Base-by-base conservation (phyloP, 148 eudicot genomes). In the Dianthus caryophyllus region DNA sequence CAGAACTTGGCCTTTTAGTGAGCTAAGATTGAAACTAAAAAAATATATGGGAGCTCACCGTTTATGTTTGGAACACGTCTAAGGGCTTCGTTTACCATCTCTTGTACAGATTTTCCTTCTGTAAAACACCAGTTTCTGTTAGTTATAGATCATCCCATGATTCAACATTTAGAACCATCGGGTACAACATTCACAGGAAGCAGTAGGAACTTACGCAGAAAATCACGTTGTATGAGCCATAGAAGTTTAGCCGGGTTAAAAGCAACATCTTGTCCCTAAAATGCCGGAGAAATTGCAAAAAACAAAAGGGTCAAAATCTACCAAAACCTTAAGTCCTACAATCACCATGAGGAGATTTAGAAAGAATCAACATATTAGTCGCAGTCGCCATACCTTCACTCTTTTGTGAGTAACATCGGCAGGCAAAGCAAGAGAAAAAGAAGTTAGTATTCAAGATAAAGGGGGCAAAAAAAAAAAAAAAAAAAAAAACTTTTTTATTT, bases 141-240 rank as follows among this genome's bases (percentile, higher is more conserved):
- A 66, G 54, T 66, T 36, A 18, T 26, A 67, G 17, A 62, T 29
- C 69, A 20, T 58, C 25, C 20, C 36, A 67, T 58, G 6, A 53
- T 49, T 20, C 41, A 68, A 31, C 25, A 60, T 10, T 16, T 49
- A 21, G 56, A 44, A 36, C 47, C 57, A 6, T 33, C 38, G 7
- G 38, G 7, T 33, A 33, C 38, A 33, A 7, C 0, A 41, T 4
- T 41, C 44, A 41, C 5, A 44, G 9, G 3, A 8, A 21, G 60
- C 56, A 30, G 11, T 39, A 8, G 38, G 31, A 69, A 82, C 97
- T 83, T 86, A 90, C 99, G 96, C 46, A 94, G 75, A 78, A 94
- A 94, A 76, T 94, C 99, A 69, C 99, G 96, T 70, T 94, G 98
- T 77, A 94, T 94, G 64, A 94, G 88, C 98, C 97, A 94, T 68